A percentile compares a stretch with the other conserved stretches of the same genome.
Evolutionary conservation across 1,284 basidiomycete genomes (phyloP).

Genomic region (Fomes fomentarius): DNA sequence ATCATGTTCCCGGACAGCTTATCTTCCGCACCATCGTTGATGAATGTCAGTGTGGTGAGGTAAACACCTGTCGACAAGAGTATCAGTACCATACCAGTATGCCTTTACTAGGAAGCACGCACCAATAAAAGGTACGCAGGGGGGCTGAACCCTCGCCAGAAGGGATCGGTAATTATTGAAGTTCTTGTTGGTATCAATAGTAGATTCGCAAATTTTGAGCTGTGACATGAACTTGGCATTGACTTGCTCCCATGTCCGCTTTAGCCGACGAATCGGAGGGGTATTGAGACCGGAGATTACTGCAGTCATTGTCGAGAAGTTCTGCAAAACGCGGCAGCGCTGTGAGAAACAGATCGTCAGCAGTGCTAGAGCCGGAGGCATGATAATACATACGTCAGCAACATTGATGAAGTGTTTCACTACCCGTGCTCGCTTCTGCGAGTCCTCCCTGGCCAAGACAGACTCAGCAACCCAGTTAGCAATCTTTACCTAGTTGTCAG

Average conservation of each 20-base stretch:
- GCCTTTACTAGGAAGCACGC: conserved; percentile 27
- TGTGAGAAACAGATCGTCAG: conserved; percentile 35
- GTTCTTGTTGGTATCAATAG: conserved; percentile 90
- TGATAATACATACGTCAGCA: conserved; percentile 76
- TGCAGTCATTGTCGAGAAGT: conserved; percentile 96
- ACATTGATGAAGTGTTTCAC: conserved; percentile 94
- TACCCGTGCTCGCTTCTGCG: conserved; percentile 78
- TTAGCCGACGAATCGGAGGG: conserved; percentile 90
- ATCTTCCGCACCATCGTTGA: conserved; percentile 98
- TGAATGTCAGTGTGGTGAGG: conserved; percentile 94
- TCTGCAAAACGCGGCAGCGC: conserved; percentile 90
- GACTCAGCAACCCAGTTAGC: conserved; percentile 95
- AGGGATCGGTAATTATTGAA: conserved; percentile 91
- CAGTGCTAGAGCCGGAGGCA: neutral
- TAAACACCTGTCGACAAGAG: conserved; percentile 74
- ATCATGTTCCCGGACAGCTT: conserved; percentile 80
- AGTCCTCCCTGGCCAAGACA: conserved; percentile 85
- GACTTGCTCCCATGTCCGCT: conserved; percentile 95
- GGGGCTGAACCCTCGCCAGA: conserved; percentile 86
- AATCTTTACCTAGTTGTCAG: conserved; percentile 49
- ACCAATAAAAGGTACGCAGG: conserved; percentile 99
- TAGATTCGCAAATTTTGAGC: conserved; percentile 75
- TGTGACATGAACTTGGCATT: conserved; percentile 71
- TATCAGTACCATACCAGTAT: neutral
- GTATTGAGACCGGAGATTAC: conserved; percentile 96